A percentile compares a stretch with the other conserved stretches of the same genome.
phyloP scores from a whole-genome alignment of 306 rosid species.

The Acacia melanoxylon region DNA sequence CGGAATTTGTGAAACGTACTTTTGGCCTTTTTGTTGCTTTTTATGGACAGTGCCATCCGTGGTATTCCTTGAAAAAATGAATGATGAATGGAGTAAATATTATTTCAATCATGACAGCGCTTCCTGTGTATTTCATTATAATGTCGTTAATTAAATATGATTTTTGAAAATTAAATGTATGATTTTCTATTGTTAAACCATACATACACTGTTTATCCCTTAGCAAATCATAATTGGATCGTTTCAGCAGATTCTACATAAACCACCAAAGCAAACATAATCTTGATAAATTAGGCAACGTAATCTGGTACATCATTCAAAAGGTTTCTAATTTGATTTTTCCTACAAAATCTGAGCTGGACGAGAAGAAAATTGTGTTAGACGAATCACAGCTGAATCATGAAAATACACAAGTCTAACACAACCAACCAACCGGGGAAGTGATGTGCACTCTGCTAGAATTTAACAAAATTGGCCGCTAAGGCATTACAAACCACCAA shows the following conservation, averaged over 20 bases:
- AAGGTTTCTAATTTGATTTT: background rate
- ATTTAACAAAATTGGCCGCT: constrained; percentile 5
- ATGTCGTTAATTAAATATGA: background rate
- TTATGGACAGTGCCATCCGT: background rate
- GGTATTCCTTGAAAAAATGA: background rate
- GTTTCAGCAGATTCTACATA: background rate
- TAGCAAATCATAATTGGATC: background rate
- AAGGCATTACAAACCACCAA: constrained; percentile 54
- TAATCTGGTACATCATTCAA: background rate
- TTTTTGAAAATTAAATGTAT: background rate
- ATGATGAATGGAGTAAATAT: too few species aligned
- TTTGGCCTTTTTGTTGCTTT: too few species aligned
- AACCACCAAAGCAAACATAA: background rate
- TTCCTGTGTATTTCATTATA: background rate
- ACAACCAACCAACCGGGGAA: too few species aligned
- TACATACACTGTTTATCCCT: background rate
- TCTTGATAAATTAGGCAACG: background rate
- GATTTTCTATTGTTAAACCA: background rate
- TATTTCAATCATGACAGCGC: background rate
- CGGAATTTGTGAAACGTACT: background rate
- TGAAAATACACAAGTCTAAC: background rate
- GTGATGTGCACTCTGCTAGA: background rate
- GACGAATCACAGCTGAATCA: background rate
- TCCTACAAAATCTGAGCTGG: constrained; percentile 13
- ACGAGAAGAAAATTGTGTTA: background rate